phyloP scores from a whole-genome alignment of 2,329 filamentous ascomycete genomes.

The Ophiostoma angusticollis region DNA sequence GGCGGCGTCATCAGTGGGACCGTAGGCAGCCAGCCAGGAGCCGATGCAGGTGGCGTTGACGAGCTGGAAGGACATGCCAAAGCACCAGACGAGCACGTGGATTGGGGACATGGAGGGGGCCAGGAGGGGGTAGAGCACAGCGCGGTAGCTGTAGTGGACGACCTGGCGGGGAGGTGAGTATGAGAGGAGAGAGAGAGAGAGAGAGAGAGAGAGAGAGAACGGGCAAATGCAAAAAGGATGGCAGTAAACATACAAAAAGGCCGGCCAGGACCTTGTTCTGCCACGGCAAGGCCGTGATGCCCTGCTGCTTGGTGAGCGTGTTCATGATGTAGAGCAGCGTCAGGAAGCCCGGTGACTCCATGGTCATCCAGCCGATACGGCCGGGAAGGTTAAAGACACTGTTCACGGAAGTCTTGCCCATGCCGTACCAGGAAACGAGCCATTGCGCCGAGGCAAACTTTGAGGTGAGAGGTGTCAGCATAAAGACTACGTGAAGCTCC shows the following conservation, averaged over 20 bases:
- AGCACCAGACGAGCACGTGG: constrained; percentile 52
- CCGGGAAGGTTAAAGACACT: constrained; percentile 79
- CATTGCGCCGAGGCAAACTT: constrained; percentile 66
- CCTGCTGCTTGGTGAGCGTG: constrained; percentile 47
- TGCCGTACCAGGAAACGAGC: constrained; percentile 67
- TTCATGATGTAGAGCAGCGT: constrained; percentile 69
- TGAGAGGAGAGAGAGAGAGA: too few species aligned
- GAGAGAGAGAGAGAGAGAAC: too few species aligned
- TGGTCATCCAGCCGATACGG: constrained; percentile 72
- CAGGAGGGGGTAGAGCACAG: constrained; percentile 66
- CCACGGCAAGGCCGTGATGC: constrained; percentile 52
- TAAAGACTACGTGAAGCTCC: too few species aligned
- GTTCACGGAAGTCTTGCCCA: constrained; percentile 76
- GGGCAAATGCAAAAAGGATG: too few species aligned
- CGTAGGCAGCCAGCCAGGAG: constrained; percentile 76
- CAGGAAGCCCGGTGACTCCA: constrained; percentile 71
- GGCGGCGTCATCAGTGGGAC: constrained; percentile 44
- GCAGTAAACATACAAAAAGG: constrained; percentile 41
- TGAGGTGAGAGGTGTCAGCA: not conserved
- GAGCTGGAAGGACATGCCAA: constrained; percentile 63
- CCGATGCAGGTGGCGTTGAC: constrained; percentile 67
- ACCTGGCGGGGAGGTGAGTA: constrained; percentile 30
- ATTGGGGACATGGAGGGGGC: constrained; percentile 91
- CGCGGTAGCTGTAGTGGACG: constrained; percentile 85
- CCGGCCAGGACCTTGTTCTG: constrained; percentile 65